phyloP scores from a whole-genome alignment of 441 rosid species.

The Raphanus hybrid region DNA sequence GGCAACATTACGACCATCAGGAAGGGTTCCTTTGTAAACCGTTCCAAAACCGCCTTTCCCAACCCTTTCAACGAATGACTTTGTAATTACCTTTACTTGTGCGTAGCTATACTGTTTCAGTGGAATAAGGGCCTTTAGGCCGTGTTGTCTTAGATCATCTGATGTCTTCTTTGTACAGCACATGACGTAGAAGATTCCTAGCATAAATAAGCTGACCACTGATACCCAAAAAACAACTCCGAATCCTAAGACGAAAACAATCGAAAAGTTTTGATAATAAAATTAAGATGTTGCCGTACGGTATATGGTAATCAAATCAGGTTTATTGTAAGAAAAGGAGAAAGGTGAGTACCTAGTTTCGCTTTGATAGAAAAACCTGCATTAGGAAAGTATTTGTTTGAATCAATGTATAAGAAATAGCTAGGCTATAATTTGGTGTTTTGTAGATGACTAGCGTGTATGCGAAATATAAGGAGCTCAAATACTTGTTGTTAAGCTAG shows the following conservation, averaged over 20 bases:
- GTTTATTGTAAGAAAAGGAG: not conserved
- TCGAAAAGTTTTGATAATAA: not conserved
- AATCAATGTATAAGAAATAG: too few relatives aligned
- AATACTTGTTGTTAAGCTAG: too few relatives aligned
- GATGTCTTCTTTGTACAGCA: not conserved
- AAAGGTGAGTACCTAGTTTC: not conserved
- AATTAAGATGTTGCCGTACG: not conserved
- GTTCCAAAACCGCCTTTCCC: not conserved
- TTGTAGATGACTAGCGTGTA: too few relatives aligned
- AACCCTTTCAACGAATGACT: not conserved
- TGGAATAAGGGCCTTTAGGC: not conserved
- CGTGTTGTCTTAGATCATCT: not conserved
- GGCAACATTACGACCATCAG: slow-evolving; percentile 41
- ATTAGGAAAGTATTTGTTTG: not conserved
- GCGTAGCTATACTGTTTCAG: slow-evolving; percentile 3
- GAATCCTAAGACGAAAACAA: not conserved
- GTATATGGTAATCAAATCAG: not conserved
- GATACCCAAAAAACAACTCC: not conserved
- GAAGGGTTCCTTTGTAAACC: slow-evolving; percentile 43
- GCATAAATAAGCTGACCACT: not conserved
- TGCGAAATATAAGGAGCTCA: too few relatives aligned
- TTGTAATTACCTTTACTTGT: not conserved
- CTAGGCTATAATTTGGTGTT: too few relatives aligned
- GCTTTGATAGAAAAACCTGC: not conserved
- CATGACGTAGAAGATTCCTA: not conserved